Evolutionary conservation across 345 rosid species (phyloP).

Genomic region (Rubroshorea leprosula): DNA sequence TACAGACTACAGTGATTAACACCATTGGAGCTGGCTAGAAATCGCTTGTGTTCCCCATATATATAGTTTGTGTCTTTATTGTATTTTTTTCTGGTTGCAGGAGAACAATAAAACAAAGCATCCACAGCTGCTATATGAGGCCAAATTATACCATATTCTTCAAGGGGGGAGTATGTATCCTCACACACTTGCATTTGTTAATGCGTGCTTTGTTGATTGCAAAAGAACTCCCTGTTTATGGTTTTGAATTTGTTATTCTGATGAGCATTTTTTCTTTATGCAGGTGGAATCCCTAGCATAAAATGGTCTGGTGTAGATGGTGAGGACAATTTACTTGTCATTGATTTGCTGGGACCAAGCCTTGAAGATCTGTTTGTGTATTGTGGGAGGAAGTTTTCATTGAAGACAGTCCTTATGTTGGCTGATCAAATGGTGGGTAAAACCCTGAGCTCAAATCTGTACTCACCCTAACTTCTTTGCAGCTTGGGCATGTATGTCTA

Average conservation of each 20-base stretch:
- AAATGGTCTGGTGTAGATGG: constrained; percentile 88
- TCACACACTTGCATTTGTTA: no score
- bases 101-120: constrained; percentile 83
- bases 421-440: constrained; percentile 87
- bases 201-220: no score
- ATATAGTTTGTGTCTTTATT: not conserved
- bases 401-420: constrained; percentile 80
- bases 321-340: constrained; percentile 66
- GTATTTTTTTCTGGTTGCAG: constrained; percentile 26
- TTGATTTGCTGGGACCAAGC: constrained; percentile 93
- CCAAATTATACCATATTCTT: constrained; percentile 68
- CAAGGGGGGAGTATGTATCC: constrained; percentile 78
- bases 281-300: constrained; percentile 78
- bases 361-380: constrained; percentile 87
- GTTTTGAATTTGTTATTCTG: not conserved
- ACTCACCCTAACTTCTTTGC: not conserved
- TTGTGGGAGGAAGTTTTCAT: constrained; percentile 81
- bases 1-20: no score
- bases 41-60: not conserved
- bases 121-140: constrained; percentile 86
- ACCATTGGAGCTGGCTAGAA: not conserved
- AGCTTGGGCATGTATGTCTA: no score
- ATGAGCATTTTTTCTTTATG: not conserved
- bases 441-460: not conserved
- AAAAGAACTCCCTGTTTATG: not conserved